Evolutionary conservation across 164 flowering plant species (phyloP).

Genomic region (Amborella trichopoda): DNA sequence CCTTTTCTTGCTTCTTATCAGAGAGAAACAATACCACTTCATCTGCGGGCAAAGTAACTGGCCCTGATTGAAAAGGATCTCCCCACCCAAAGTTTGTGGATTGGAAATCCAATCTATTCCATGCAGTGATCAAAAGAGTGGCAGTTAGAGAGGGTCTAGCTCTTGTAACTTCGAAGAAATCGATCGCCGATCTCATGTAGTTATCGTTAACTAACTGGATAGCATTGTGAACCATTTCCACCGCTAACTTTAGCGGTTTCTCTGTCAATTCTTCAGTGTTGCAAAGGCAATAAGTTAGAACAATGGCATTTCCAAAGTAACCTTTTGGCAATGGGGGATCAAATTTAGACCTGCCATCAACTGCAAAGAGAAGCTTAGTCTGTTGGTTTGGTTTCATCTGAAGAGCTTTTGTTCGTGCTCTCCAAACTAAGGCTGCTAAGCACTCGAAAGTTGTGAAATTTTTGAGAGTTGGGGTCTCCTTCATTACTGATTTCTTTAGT

Average conservation of each 20-base stretch:
- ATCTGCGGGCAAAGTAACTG: constrained; percentile 6
- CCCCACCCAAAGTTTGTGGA: constrained; percentile 21
- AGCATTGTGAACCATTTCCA: constrained; percentile 9
- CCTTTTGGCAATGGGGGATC: constrained; percentile 14
- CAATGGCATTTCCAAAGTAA: constrained; percentile 15
- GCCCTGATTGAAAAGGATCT: constrained; percentile 7
- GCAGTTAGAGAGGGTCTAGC: constrained; percentile 8
- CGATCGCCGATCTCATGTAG: constrained; percentile 14
- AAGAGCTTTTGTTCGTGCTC: constrained; percentile 12
- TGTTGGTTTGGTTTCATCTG: constrained; percentile 11
- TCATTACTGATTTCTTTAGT: constrained; percentile 9
- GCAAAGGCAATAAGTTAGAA: constrained; percentile 4
- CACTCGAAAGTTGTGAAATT: constrained; percentile 13
- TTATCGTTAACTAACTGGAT: constrained; percentile 10
- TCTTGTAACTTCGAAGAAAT: constrained; percentile 11
- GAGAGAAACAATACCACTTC: constrained; percentile 10
- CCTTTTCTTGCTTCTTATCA: constrained; percentile 9
- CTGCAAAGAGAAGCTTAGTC: constrained; percentile 11
- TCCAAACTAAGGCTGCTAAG: constrained; percentile 11
- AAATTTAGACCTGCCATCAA: constrained; percentile 13
- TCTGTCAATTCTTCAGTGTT: constrained; percentile 11
- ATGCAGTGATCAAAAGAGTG: constrained; percentile 14
- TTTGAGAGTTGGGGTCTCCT: constrained; percentile 3
- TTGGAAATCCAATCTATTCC: constrained; percentile 16
- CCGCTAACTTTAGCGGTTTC: constrained; percentile 12